A percentile compares a stretch with the other conserved stretches of the same genome.
These are phyloP conservation scores for Moricandia moricandioides DNA, from an alignment of 345 rosid genomes.

Conservation along the genomic window DNA sequence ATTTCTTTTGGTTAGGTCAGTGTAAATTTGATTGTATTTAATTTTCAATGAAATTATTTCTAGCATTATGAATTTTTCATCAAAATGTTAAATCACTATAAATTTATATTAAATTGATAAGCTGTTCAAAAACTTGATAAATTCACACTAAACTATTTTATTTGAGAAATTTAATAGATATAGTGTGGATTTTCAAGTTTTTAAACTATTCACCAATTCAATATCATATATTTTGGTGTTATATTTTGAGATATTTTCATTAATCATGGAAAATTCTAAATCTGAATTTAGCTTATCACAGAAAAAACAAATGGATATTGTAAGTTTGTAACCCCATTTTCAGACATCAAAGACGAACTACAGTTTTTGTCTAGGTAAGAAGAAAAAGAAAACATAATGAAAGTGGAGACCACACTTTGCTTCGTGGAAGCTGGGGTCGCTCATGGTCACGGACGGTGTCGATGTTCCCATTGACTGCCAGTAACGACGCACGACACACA, in stretches of 20 bases:
- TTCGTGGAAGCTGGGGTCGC: background rate
- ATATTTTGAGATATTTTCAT: background rate
- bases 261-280: background rate
- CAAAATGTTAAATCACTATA: background rate
- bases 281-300: background rate
- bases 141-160: background rate
- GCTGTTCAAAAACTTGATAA: background rate
- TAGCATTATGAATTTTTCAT: no score
- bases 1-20: background rate
- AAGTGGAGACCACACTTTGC: background rate
- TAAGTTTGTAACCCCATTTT: background rate
- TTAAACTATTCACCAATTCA: background rate
- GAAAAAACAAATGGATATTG: background rate
- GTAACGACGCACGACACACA: background rate
- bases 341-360: background rate
- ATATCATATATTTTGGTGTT: background rate
- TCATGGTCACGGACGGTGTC: background rate
- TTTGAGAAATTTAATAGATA: background rate
- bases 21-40: background rate
- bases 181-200: background rate
- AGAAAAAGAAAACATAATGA: background rate
- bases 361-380: background rate
- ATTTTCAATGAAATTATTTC: no score
- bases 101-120: background rate
- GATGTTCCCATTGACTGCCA: constrained; percentile 1